A percentile compares a stretch with the other conserved stretches of the same genome.
Conservation (phyloP, 306 rosid genomes). For the Vicia sativa region DNA sequence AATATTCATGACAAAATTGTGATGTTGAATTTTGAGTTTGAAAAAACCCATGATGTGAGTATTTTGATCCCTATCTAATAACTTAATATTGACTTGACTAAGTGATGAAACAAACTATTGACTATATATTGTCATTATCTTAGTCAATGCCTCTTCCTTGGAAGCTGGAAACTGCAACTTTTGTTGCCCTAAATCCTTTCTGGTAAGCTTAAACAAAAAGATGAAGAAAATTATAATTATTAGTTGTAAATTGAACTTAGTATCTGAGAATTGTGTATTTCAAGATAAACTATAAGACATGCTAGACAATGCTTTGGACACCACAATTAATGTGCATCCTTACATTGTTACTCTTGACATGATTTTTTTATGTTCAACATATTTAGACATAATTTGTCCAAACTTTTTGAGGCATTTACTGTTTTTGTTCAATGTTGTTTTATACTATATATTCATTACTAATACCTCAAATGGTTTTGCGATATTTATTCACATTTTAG, state of each 20-base stretch:
- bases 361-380: constrained; percentile 29
- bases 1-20: neutral
- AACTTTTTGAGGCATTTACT: constrained; percentile 28
- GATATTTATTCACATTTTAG: constrained; percentile 41
- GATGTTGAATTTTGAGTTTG: neutral
- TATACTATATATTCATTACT: neutral
- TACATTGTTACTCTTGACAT: constrained; percentile 20
- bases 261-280: constrained; percentile 38
- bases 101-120: neutral
- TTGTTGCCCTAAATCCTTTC: constrained; percentile 3
- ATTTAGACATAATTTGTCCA: constrained; percentile 10
- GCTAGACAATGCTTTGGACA: constrained; percentile 48
- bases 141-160: constrained; percentile 20
- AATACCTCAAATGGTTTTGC: neutral
- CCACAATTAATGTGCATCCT: constrained; percentile 26
- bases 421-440: constrained; percentile 13
- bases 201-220: neutral
- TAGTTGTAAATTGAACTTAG: constrained; percentile 32
- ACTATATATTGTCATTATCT: neutral
- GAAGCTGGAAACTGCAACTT: constrained; percentile 7
- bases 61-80: neutral
- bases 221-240: neutral
- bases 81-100: neutral
- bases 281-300: constrained; percentile 14
- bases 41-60: neutral